Evolutionary conservation across 2,329 filamentous ascomycete species (phyloP).

Genomic region (Chrysoporthe cubensis): DNA sequence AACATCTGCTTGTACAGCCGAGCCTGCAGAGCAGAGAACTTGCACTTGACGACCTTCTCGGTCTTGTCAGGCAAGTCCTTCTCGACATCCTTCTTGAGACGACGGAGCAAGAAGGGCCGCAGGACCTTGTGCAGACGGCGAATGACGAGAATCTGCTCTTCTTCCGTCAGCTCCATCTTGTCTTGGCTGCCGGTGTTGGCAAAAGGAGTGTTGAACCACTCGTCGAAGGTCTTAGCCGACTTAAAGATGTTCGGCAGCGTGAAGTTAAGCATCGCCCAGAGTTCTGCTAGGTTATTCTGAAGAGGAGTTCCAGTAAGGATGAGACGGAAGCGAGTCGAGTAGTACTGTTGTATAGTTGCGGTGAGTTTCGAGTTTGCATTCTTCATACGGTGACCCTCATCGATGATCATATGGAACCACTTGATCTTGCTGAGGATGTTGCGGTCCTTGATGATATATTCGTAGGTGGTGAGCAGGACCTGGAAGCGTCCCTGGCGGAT

Average conservation of each 20-base stretch:
- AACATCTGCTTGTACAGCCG: slow-evolving; percentile 98
- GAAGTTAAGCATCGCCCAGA: slow-evolving; percentile 99
- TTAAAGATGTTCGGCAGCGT: slow-evolving; percentile 99
- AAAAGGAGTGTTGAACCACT: slow-evolving; percentile 99
- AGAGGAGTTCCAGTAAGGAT: slow-evolving; percentile 97
- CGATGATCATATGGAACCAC: slow-evolving; percentile 99
- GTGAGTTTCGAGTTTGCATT: slow-evolving; percentile 96
- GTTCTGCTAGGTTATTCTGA: slow-evolving; percentile 93
- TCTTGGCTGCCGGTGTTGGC: slow-evolving; percentile 97
- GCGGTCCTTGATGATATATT: slow-evolving; percentile 99
- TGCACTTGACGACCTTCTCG: slow-evolving; percentile 98
- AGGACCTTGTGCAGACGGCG: slow-evolving; percentile 97
- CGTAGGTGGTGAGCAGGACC: slow-evolving; percentile 94
- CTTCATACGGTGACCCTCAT: slow-evolving; percentile 99
- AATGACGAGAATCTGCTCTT: slow-evolving; percentile 98
- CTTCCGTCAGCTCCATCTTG: slow-evolving; percentile 98
- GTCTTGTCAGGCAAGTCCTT: slow-evolving; percentile 99
- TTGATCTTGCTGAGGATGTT: slow-evolving; percentile 97
- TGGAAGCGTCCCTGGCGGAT: slow-evolving; percentile 96
- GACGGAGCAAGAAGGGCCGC: slow-evolving; percentile 93
- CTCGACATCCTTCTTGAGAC: slow-evolving; percentile 99
- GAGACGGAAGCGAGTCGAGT: slow-evolving; percentile 90
- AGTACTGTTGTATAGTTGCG: slow-evolving; percentile 92
- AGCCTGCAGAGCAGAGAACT: slow-evolving; percentile 91
- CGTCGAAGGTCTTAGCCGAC: slow-evolving; percentile 96